A percentile compares a stretch with the other conserved stretches of the same genome.
These are phyloP conservation scores for Chytriomyces confervae DNA, from an alignment of 192 early-diverging fungal species.

Conservation along the genomic window DNA sequence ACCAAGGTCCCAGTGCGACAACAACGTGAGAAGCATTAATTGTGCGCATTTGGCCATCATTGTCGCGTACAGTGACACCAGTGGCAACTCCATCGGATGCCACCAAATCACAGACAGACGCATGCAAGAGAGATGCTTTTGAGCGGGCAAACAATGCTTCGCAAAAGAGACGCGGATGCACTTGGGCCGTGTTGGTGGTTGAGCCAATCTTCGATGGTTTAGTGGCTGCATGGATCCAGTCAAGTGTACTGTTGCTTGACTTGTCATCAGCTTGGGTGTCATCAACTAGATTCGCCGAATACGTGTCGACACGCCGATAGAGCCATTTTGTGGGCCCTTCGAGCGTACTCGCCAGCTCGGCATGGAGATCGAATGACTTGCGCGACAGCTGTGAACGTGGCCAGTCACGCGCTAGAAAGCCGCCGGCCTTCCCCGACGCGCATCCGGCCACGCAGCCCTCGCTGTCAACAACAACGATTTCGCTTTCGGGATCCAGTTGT, in stretches of 20 bases:
- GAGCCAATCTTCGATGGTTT: constrained; percentile 6
- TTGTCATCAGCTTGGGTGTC: background rate
- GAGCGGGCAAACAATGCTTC: constrained; percentile 21
- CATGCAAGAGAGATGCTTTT: constrained; percentile 10
- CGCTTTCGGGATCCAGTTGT: background rate
- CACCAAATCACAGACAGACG: constrained; percentile 7
- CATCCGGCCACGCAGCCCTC: constrained; percentile 15
- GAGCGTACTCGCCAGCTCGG: constrained; percentile 17
- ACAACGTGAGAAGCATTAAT: constrained; percentile 2
- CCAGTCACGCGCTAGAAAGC: constrained; percentile 30
- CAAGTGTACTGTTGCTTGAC: background rate
- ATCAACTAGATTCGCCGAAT: background rate
- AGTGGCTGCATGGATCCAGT: background rate
- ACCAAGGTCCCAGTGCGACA: constrained; percentile 21
- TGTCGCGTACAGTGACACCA: background rate
- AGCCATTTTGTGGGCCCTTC: constrained; percentile 9
- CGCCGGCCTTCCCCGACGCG: constrained; percentile 33
- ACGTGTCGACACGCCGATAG: constrained; percentile 21
- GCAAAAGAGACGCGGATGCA: constrained; percentile 25
- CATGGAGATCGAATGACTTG: constrained; percentile 15
- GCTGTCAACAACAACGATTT: constrained; percentile 15
- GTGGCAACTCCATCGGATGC: background rate
- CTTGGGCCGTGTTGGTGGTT: constrained; percentile 17
- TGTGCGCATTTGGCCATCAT: background rate
- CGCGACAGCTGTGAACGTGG: constrained; percentile 1